Base-by-base conservation (phyloP, 106 monocot genomes). In the Xerophyta viscosa region DNA sequence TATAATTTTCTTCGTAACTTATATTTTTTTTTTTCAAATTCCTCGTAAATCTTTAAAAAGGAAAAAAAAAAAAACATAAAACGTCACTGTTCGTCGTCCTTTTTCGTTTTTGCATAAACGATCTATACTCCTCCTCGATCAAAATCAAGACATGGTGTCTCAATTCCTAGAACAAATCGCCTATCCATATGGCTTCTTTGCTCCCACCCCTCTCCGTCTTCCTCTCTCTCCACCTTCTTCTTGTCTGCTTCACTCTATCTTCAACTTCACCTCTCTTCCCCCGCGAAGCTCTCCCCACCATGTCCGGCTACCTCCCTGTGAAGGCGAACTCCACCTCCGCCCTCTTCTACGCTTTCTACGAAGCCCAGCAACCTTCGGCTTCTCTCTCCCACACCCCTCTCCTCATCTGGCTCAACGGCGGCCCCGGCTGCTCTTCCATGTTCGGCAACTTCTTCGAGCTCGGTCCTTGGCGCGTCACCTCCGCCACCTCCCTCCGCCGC, bases 371-470 rank as follows among this genome's bases (percentile, higher is more conserved):
- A 29, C 72, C 81, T 8, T 27, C 52, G 48, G 24, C 71, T n/a
- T 60, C 63, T 10, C 71, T 65, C 48, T 2, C 68, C 7, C 31
- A 23, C 42, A 94, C 93, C 19, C 93, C 87, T 2, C 73, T 94
- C 49, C 71, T 94, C 27, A n/a, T 94, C 30, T 94, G 93, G 88
- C 93, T 94, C 60, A 83, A 94, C 17, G 93, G 93, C 27, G 93
- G 93, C 50, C 93, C 93, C 20, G 87, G 93, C 28, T 94, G 87
- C 84, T 88, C 93, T 45, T 84, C 88, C 64, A 65, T 94, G 67
- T 1, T 75, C 56, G 93, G 77, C 42, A 94, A 84, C 71, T 54
- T 88, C 69, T 94, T 78, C 69, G 88, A 88, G 74, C 75, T 87
- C 57, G 87, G 93, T 26, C 87, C 93, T 3, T 94, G 44, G 49